Evolutionary conservation across 331 rosid genomes (phyloP).

Genomic region (Pyrus hybrid): DNA sequence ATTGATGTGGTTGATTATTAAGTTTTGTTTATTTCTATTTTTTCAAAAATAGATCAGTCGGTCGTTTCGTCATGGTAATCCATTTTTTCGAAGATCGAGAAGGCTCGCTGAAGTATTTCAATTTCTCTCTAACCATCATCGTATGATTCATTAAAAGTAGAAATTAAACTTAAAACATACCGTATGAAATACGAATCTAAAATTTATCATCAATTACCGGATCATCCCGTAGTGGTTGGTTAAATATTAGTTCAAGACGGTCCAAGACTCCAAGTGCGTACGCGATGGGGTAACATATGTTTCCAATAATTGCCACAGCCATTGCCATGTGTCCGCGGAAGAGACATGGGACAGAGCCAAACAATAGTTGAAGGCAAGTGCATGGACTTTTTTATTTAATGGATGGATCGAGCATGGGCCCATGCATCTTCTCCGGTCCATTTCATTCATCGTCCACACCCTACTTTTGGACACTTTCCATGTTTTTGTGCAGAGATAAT

Average conservation of each 20-base stretch:
- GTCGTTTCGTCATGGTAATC: rapidly evolving
- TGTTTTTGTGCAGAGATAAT: not conserved
- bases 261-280: too few relatives aligned
- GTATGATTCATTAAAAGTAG: rapidly evolving
- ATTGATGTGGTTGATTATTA: too few relatives aligned
- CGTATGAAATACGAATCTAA: rapidly evolving
- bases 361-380: not conserved
- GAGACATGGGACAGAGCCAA: not conserved
- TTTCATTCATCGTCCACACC: not conserved
- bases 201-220: too few relatives aligned
- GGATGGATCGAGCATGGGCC: not conserved
- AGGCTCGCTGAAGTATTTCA: too few relatives aligned
- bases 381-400: not conserved
- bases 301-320: not conserved
- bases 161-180: rapidly evolving
- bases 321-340: not conserved
- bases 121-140: rapidly evolving
- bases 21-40: too few relatives aligned
- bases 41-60: rapidly evolving
- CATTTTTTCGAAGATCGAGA: rapidly evolving
- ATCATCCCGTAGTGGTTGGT: too few relatives aligned
- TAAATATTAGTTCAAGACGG: too few relatives aligned
- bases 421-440: not conserved
- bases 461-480: not conserved
- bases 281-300: not conserved